Evolutionary conservation across 805 yeast genomes (phyloP).

Genomic region (Maudiozyma pseudohumilis): DNA sequence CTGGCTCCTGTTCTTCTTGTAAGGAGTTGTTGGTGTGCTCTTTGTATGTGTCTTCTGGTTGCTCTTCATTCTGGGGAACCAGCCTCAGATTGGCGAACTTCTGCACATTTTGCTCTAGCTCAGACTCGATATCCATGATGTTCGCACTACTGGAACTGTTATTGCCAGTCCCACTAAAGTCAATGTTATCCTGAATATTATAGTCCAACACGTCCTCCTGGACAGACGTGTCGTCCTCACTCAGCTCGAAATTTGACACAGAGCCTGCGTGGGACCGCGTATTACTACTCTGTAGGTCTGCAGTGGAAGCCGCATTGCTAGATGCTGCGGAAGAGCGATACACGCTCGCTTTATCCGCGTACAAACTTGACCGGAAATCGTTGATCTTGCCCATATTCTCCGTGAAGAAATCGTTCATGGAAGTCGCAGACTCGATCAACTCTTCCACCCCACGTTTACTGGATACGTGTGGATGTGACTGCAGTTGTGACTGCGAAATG

Average conservation of each 20-base stretch:
- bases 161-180: background rate
- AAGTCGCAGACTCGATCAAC: slow-evolving; percentile 22
- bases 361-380: slow-evolving; percentile 14
- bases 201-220: slow-evolving; percentile 1
- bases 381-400: slow-evolving; percentile 21
- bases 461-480: background rate
- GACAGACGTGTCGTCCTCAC: slow-evolving; percentile 10
- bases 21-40: too few species aligned
- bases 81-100: background rate
- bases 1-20: background rate
- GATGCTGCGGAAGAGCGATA: too few species aligned
- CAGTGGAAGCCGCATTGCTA: background rate
- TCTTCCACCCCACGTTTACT: slow-evolving; percentile 16
- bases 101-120: background rate
- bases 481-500: too few species aligned
- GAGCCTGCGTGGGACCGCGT: slow-evolving; percentile 11
- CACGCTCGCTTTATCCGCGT: slow-evolving; percentile 1
- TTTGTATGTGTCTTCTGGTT: background rate
- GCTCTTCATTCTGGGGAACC: background rate
- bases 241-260: slow-evolving; percentile 22
- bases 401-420: slow-evolving; percentile 19
- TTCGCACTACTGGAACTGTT: background rate
- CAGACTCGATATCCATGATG: background rate
- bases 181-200: background rate
- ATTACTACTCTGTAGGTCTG: background rate